Evolutionary conservation across 441 rosid species (phyloP).

Genomic region (Geranium incanum): DNA sequence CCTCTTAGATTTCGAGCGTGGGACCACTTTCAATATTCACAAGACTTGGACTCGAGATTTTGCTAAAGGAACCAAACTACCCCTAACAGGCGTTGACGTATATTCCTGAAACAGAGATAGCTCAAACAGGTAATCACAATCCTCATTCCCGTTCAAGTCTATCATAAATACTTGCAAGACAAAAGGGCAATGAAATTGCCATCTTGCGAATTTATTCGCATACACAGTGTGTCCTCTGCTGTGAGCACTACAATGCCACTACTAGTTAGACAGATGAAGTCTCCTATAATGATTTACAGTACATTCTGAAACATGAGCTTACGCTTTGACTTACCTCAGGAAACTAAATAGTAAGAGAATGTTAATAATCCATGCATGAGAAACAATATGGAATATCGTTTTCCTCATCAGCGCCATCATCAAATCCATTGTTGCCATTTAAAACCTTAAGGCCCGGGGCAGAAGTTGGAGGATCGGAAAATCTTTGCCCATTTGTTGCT

Average conservation of each 20-base stretch:
- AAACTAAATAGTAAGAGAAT: neutral
- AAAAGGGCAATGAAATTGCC: neutral
- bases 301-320: neutral
- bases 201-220: neutral
- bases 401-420: neutral
- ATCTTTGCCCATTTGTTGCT: conserved; percentile 1
- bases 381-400: neutral
- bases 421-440: neutral
- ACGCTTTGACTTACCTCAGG: neutral
- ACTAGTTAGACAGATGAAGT: neutral
- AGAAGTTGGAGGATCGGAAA: neutral
- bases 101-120: no score
- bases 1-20: no score
- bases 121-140: no score
- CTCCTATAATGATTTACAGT: conserved; percentile 1
- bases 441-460: conserved; percentile 1
- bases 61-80: no score
- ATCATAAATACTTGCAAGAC: no score
- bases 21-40: no score
- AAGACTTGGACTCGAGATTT: no score
- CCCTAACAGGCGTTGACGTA: no score
- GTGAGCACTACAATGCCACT: neutral
- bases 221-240: neutral
- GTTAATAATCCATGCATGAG: conserved; percentile 2
- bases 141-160: no score